Percentiles rank a stretch among this genome's conserved stretches.
These are phyloP conservation scores for Annona squamosa DNA, from an alignment of 164 flowering plant species.

Conservation along the genomic window DNA sequence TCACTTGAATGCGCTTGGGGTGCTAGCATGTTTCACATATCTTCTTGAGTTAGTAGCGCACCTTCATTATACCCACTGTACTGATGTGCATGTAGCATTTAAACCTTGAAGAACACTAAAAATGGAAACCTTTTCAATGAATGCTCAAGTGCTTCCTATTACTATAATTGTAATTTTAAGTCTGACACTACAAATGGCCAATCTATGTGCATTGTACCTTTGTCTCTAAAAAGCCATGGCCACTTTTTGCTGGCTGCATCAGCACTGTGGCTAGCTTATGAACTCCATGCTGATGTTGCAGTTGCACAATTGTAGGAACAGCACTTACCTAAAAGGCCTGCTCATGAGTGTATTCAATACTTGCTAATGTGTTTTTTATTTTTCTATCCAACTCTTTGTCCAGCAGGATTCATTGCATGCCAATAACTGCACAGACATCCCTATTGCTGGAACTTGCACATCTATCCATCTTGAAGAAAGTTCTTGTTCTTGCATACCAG, in stretches of 20 bases:
- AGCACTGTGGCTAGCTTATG: background rate
- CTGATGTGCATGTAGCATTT: background rate
- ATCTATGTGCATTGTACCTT: background rate
- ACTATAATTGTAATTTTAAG: background rate
- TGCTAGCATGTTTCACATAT: no score
- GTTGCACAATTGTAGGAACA: background rate
- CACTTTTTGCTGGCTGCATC: background rate
- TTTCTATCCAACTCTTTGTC: constrained; percentile 4
- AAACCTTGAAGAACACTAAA: background rate
- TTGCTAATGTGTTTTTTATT: background rate
- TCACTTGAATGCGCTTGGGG: background rate
- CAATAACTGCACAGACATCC: constrained; percentile 17
- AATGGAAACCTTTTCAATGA: background rate
- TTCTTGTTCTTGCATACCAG: constrained; percentile 48
- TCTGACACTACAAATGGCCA: background rate
- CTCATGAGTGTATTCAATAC: background rate
- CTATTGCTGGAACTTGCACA: constrained; percentile 23
- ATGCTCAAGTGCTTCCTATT: background rate
- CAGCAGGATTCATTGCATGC: constrained; percentile 38
- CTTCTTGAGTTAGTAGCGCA: no score
- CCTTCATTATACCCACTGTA: no score
- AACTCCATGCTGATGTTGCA: background rate
- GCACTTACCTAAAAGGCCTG: background rate
- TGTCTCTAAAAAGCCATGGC: background rate
- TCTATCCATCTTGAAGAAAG: constrained; percentile 55